These are phyloP conservation scores for Naganishia vishniacii DNA, from an alignment of 768 basidiomycete genomes.

Conservation along the genomic window DNA sequence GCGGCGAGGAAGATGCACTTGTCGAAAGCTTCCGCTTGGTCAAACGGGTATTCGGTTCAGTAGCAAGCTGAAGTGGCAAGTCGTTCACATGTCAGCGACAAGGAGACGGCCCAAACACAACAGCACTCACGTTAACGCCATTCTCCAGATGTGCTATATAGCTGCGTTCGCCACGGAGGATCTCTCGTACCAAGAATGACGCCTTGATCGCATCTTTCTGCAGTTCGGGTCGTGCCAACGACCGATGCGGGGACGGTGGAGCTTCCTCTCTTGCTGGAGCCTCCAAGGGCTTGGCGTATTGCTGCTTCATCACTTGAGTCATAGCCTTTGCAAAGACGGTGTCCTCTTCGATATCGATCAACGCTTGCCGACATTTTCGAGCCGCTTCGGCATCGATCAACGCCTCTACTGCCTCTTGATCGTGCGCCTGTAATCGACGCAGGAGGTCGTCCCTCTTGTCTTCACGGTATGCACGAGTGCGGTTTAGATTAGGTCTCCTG, in stretches of 20 bases:
- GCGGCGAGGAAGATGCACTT: not conserved
- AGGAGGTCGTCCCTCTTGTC: not conserved
- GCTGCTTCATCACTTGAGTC: slow-evolving; percentile 9
- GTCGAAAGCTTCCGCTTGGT: not conserved
- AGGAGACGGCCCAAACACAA: too few species aligned
- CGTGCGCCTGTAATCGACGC: not conserved
- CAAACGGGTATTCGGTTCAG: not conserved
- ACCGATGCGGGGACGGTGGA: not conserved
- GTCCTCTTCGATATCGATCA: slow-evolving; percentile 28
- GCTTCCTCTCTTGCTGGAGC: not conserved
- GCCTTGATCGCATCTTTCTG: slow-evolving; percentile 17
- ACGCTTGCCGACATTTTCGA: slow-evolving; percentile 19
- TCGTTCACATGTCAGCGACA: not conserved
- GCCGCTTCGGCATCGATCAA: slow-evolving; percentile 6
- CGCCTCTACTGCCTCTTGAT: not conserved
- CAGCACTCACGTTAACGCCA: slow-evolving; percentile 20
- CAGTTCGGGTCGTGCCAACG: not conserved
- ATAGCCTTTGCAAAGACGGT: slow-evolving; percentile 22
- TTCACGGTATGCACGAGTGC: not conserved
- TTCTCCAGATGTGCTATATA: slow-evolving; percentile 6
- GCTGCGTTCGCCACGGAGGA: slow-evolving; percentile 20
- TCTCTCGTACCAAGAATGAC: slow-evolving; percentile 23
- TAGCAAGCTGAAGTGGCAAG: too few species aligned
- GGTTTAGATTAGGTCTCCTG: not conserved
- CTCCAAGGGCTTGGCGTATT: not conserved